Evolutionary conservation across 305 asterid species (phyloP).

Genomic region (Striga hermonthica): DNA sequence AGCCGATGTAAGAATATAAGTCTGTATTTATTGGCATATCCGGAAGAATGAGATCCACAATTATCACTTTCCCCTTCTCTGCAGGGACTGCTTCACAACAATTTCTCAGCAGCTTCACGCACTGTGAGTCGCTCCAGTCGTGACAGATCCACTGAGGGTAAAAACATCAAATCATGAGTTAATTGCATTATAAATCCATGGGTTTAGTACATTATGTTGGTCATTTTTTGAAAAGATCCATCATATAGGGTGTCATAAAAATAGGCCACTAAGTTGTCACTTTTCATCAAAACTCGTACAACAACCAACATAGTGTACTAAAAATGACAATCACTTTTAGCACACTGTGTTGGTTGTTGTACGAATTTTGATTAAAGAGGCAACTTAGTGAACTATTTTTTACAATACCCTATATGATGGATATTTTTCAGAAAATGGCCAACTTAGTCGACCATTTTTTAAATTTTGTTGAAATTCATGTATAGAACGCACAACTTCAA

Average conservation of each 20-base stretch:
- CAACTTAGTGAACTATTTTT: too few species aligned
- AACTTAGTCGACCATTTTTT: background rate
- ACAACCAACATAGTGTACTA: background rate
- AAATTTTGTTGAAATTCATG: background rate
- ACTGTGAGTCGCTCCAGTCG: slow-evolving; percentile 35
- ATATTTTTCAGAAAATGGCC: too few species aligned
- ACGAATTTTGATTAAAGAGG: too few species aligned
- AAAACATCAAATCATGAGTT: background rate
- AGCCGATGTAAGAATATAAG: background rate
- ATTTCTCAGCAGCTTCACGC: slow-evolving; percentile 31
- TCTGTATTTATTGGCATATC: slow-evolving; percentile 25
- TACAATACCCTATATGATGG: too few species aligned
- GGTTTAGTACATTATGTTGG: too few species aligned
- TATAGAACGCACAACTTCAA: too few species aligned
- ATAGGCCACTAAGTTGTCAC: too few species aligned
- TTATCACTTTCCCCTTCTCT: slow-evolving; percentile 40
- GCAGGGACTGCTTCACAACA: slow-evolving; percentile 38
- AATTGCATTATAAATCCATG: background rate
- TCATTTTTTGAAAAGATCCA: background rate
- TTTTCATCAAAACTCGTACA: too few species aligned
- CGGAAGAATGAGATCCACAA: slow-evolving; percentile 31
- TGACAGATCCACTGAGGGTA: slow-evolving; percentile 34
- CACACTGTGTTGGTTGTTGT: too few species aligned
- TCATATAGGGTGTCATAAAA: too few species aligned
- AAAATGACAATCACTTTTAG: too few species aligned